Base-by-base conservation (phyloP, 129 eudicot species). In the Heracleum sosnowskyi region DNA sequence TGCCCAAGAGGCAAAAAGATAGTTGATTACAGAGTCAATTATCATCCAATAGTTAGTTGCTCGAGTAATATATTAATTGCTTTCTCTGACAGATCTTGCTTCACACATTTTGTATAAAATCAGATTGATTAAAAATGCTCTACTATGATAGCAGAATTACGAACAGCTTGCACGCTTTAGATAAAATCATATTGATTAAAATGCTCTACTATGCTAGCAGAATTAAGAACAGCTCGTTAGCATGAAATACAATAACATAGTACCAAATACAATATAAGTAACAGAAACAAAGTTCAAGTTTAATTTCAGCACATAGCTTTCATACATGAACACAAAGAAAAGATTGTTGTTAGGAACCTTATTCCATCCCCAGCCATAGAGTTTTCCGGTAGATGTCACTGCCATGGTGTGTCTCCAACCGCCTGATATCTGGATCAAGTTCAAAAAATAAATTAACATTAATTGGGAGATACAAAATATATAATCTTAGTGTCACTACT, bases 361-460 rank as follows among this genome's bases (percentile, higher is more conserved):
- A 79, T 96, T 96, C 99, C 99, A 96, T 77, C 99, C 99, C 99
- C 99, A 96, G 71, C 97, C 99, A 78, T 87, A 96, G 45, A 96
- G 97, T 82, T 87, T 90, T 46, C 99, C 99, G 7, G 92, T 90
- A 82, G 87, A 85, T 35, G 97, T 86, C 80, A 92, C 75, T 35
- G 99, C 99, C 99, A 96, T 96, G 45, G 97, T 90, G 80, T 96
- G 99, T 84, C 99, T 89, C 99, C 99, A 96, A 66, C 99, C 99
- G 84, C 99, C 99, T 44, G 97, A 89, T 79, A 96, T 89, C 99
- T 96, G 86, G 39, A 20, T 26, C 79, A 82, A 28, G 33, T 51
- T 12, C 12, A 39, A 42, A 35, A 74, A 26, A 11, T 40, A 15
- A 44, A 42, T 44, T 20, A 7, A 44, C 33, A 42, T 42, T 42